Evolutionary conservation across 352 stramenopile genomes (phyloP), one percentile per base, ranked within the genome.

Genomic region (Phytophthora multivora): DNA sequence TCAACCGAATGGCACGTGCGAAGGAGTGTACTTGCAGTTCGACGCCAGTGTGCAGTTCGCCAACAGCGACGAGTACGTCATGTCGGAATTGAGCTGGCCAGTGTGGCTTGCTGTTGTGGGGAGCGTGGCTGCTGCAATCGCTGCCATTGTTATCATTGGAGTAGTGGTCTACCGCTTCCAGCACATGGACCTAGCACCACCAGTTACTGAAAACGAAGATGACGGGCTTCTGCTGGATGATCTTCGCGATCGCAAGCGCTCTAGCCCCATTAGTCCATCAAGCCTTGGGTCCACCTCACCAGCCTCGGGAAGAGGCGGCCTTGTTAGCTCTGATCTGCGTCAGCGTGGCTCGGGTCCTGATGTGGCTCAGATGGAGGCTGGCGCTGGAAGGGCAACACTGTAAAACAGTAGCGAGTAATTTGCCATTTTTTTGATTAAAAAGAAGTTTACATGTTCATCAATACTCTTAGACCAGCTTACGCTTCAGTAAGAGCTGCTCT

Each of bases 21-120:
- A 90, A 36, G 80, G 80, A 16, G 66, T 90, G 48, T 93, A 91
- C 55, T 39, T 91, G 41, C 68, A 91, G 47, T 82, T 79, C 16
- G 82, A 93, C 42, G 82, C 73, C 2, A 76, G 73, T 18, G 67
- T 88, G 39, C 71, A 86, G 47, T 77, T 86, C 16, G 72, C 62
- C 5, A 76, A 85, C 40, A 83, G 66, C 36, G 73, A 87, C 48
- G 60, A 81, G 40, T 91, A 89, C 62, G 59, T 84, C 12, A 69
- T 91, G 23, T 89, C 73, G 9, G 71, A 76, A 39, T 41, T 94
- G 19, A 73, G 40, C 31, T 89, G 71, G 78, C 59, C 61, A 0
- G 55, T 80, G 3, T 95, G 71, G 66, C 9, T 76, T 31, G 66
- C 69, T 21, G 84, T 95, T 2, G 69, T 93, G 0, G 77, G 72